Evolutionary conservation across 208 protist genomes (phyloP), one percentile per base, ranked within the genome.

Genomic region (Acanthamoeba sp.): DNA sequence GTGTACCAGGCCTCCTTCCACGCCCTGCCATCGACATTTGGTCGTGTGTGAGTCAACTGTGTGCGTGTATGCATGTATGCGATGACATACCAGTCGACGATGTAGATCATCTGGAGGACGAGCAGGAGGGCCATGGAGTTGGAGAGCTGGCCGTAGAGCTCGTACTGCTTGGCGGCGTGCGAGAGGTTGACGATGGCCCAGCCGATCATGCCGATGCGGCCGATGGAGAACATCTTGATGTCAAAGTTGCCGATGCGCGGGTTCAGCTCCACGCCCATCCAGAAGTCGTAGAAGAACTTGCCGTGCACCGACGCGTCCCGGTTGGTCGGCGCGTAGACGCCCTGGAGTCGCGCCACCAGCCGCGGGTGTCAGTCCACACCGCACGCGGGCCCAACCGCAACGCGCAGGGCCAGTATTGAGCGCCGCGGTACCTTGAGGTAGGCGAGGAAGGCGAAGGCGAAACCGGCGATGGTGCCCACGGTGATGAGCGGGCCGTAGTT

Each of bases 211-310:
- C 98, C 99, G 36, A 98, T 98, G 45, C 99, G 98, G 27, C 98
- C 97, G 95, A 99, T 98, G 94, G 97, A 99, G 97, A 99, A 99
- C 36, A 99, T 96, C 96, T 99, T 99, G 94, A 99, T 97, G 95
- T 99, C 99, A 52, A 99, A 98, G 32, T 95, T 95, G 45, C 94
- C 95, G 22, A 98, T 96, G 73, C 98, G 97, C 34, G 99, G 99
- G 95, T 99, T 99, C 52, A 99, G 97, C 95, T 99, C 99, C 59
- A 97, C 97, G 66, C 99, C 99, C 91, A 99, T 98, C 96, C 97
- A 99, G 95, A 99, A 99, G 95, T 99, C 98, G 93, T 99, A 99
- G 48, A 99, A 92, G 52, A 93, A 80, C 91, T 98, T 98, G 42
- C 98, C 98, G 32, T 90, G 62, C 1, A 85, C 73, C 18, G 48